These are phyloP conservation scores for Blastocystis sp. DNA, from an alignment of 352 stramenopile genomes.

Conservation along the genomic window DNA sequence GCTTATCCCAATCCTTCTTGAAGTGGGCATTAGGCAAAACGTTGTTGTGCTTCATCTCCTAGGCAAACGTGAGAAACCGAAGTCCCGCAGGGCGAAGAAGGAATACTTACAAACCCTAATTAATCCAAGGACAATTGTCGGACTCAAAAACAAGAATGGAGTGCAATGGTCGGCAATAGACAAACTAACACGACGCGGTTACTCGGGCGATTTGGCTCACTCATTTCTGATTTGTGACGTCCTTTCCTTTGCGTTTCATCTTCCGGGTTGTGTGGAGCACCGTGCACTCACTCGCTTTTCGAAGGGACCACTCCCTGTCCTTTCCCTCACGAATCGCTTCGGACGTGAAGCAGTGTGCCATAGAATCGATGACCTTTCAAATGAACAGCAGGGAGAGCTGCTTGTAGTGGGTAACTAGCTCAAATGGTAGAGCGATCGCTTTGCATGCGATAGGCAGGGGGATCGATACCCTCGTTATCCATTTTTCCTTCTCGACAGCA, in stretches of 20 bases:
- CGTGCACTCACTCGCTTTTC: too few relatives aligned
- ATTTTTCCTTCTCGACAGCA: constrained; percentile 68
- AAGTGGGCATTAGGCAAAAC: constrained; percentile 99
- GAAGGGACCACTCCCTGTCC: too few relatives aligned
- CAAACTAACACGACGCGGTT: not conserved
- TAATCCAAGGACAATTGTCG: constrained; percentile 3
- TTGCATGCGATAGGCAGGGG: constrained; percentile 71
- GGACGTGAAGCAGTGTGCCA: not conserved
- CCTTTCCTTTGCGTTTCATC: too few relatives aligned
- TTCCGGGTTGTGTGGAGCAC: too few relatives aligned
- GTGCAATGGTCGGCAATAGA: constrained; percentile 55
- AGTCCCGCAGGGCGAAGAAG: not conserved
- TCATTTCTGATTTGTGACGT: too few relatives aligned
- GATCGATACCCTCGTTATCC: constrained; percentile 73
- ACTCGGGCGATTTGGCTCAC: fast-evolving
- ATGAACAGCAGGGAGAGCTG: not conserved
- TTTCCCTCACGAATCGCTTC: not conserved
- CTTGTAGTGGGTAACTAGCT: constrained; percentile 67
- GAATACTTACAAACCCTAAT: constrained; percentile 13
- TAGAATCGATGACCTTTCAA: not conserved
- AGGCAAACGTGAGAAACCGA: not conserved
- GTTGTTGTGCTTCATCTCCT: constrained; percentile 72
- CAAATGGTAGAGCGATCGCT: constrained; percentile 74
- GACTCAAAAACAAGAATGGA: not conserved
- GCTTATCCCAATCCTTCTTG: constrained; percentile 96